Conservation (phyloP, 768 basidiomycete species). For the Mrakia frigida region DNA sequence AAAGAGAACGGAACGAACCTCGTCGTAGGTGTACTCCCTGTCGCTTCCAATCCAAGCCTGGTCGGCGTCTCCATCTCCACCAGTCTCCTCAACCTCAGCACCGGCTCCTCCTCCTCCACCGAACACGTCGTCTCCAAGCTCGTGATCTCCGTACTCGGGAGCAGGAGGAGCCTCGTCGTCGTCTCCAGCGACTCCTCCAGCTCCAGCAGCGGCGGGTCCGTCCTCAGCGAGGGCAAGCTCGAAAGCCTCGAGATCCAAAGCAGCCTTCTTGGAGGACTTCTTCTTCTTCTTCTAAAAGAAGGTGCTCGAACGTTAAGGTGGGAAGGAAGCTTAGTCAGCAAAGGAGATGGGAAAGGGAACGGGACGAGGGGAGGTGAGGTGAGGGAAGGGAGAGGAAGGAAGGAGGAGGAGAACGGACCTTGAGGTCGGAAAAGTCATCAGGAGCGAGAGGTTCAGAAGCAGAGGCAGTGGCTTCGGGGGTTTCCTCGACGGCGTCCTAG, state of each 20-base stretch:
- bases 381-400: slow-evolving; percentile 35
- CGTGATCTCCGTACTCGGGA: slow-evolving; percentile 48
- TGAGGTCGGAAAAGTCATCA: slow-evolving; percentile 37
- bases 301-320: background rate
- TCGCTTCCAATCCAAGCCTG: slow-evolving; percentile 75
- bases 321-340: background rate
- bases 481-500: slow-evolving; percentile 35
- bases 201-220: slow-evolving; percentile 52
- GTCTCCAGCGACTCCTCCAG: slow-evolving; percentile 55
- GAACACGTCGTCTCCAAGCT: slow-evolving; percentile 86
- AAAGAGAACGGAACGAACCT: slow-evolving; percentile 52
- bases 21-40: slow-evolving; percentile 91
- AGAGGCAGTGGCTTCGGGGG: slow-evolving; percentile 30
- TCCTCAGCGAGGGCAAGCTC: slow-evolving; percentile 81
- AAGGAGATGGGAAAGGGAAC: too few species aligned
- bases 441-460: slow-evolving; percentile 24
- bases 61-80: slow-evolving; percentile 37
- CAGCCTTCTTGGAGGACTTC: slow-evolving; percentile 64
- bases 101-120: slow-evolving; percentile 49
- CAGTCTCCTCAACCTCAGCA: slow-evolving; percentile 35
- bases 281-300: slow-evolving; percentile 48
- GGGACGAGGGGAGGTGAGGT: background rate
- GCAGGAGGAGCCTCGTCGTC: slow-evolving; percentile 51
- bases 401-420: slow-evolving; percentile 26
- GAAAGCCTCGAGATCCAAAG: slow-evolving; percentile 85